A percentile compares a stretch with the other conserved stretches of the same genome.
phyloP scores from a whole-genome alignment of 1,139 yeast genomes.

The Wickerhamomyces sp. region DNA sequence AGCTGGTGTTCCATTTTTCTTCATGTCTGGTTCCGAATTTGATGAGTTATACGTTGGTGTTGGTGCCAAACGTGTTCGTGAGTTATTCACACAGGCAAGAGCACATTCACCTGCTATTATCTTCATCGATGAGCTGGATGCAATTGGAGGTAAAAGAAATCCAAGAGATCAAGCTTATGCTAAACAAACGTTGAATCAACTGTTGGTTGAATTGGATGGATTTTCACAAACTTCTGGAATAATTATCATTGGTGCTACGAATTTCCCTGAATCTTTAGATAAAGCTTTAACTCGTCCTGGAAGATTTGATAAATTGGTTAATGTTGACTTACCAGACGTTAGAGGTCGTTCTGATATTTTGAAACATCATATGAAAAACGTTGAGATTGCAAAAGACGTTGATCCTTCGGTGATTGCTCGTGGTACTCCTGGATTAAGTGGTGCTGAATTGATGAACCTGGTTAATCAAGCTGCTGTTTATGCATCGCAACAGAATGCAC shows the following conservation, averaged over 20 bases:
- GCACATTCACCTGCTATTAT: conserved; percentile 96
- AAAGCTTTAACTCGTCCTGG: conserved; percentile 98
- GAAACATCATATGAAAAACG: conserved; percentile 87
- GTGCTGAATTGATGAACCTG: conserved; percentile 92
- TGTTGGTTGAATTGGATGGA: conserved; percentile 94
- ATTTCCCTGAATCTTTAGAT: conserved; percentile 94
- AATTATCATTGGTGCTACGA: conserved; percentile 95
- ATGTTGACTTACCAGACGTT: conserved; percentile 95
- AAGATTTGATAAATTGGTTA: conserved; percentile 92
- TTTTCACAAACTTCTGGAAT: conserved; percentile 91
- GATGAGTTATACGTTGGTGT: conserved; percentile 98
- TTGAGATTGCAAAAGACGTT: conserved; percentile 78
- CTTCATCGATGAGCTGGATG: conserved; percentile 94
- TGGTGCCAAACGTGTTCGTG: conserved; percentile 97
- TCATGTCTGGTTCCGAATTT: conserved; percentile 97
- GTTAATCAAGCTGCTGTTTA: conserved; percentile 98
- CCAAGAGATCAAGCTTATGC: conserved; percentile 98
- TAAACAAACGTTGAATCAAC: conserved; percentile 92
- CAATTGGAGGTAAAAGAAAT: conserved; percentile 96
- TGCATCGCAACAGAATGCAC: conserved; percentile 90
- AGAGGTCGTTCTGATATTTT: conserved; percentile 93
- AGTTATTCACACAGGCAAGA: conserved; percentile 86
- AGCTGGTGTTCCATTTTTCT: conserved; percentile 97
- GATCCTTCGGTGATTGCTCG: conserved; percentile 88
- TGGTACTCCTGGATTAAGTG: conserved; percentile 96